Evolutionary conservation across 2,329 filamentous ascomycete genomes (phyloP), one percentile per base, ranked within the genome.

Genomic region (Colletotrichum sp.): DNA sequence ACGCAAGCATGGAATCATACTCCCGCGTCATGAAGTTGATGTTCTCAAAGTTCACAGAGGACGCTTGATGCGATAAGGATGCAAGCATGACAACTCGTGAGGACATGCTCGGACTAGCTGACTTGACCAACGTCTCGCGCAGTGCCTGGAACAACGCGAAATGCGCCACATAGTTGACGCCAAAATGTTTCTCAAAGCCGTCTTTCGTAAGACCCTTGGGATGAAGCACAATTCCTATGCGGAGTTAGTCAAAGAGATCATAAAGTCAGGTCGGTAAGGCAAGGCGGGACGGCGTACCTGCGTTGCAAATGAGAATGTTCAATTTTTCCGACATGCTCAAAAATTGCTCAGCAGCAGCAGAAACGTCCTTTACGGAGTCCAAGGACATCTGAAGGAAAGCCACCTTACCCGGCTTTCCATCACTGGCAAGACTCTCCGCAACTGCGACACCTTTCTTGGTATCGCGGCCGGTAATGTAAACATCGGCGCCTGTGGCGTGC

Each of bases 131-230:
- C 0, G 84, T 79, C 0, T 84, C 80, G 43, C 87, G 87, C 36
- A 92, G 82, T 2, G 90, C 84, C 24, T 89, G 83, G 79, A 90
- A 88, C n/a, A 92, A 84, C 0, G 91, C 83, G 81, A 91, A 92
- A 76, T 90, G 88, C 12, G 82, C 85, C 1, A 92, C 81, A 78
- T 91, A 86, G 79, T 91, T 91, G 6, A 85, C 87, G 30, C 85
- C 89, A 71, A 91, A 87, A 71, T 91, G 89, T 0, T 79, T 79
- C 77, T 82, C 81, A 52, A 77, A 77, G 21, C 79, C 80, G 28
- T 81, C 79, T 3, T 48, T 43, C 3, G 78, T 78, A 81, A 77
- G 3, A 84, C 64, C 67, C 77, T 80, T 14, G 26, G 32, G 9
- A 66, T 75, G 43, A 52, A 52, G 43, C 43, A 52, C 43, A 7